Evolutionary conservation across 202 grass and related monocot species (phyloP), one percentile per base, ranked within the genome.

Genomic region (Schoenoplectus tabernaemontani): DNA sequence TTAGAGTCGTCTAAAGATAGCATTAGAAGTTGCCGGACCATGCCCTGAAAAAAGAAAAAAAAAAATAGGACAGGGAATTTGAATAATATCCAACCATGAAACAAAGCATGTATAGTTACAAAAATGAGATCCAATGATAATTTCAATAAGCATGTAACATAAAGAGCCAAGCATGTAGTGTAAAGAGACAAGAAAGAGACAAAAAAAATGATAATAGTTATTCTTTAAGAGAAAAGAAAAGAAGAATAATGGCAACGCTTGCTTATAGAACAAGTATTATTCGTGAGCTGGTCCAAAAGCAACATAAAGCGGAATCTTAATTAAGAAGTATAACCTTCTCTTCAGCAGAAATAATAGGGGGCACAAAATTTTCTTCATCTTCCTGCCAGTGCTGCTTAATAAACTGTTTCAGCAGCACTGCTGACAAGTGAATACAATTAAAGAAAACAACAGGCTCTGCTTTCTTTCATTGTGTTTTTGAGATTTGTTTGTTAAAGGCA

Each of bases 301-400:
- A 75, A 16, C 28, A 36, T 36, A 34, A 56, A 34, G 26, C 3
- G n/a, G 16, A 75, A 34, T 13, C 13, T 54, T 5, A 38, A 51
- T 80, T 62, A 74, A 56, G 4, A 74, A 53, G 39, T 32, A 16
- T 16, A 67, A 98, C 95, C 95, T 98, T 98, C 81, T 98, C 95
- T 58, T 84, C 83, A 58, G 83, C 57, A 2, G 86, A 90, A 90
- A 98, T 89, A 83, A 83, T 81, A 70, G 91, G 95, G 61, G 87
- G 95, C 38, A 94, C 78, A 42, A 98, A 98, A 82, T 94, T 92
- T 30, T 98, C 95, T 82, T 95, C 91, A 11, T 87, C 86, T 75
- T 92, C 89, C 77, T 95, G 89, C 95, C 95, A 98, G 78, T 98
- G 95, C 58, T 92, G 89, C 85, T 92, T 94, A 57, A 98, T 98